phyloP scores from a whole-genome alignment of 2,329 filamentous ascomycete genomes.

The Drechslera avenae region DNA sequence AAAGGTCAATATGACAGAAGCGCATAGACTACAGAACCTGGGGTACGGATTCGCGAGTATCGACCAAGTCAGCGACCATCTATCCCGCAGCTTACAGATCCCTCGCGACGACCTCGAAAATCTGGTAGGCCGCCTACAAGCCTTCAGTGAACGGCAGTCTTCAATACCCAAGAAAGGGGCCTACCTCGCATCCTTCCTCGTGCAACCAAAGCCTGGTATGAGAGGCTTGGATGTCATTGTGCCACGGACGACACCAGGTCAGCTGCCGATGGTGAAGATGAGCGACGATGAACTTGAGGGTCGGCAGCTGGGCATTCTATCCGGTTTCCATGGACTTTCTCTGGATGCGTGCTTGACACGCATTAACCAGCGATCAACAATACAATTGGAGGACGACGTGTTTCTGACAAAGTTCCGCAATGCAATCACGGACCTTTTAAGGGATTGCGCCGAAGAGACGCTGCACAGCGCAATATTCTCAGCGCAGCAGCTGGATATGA shows the following conservation, averaged over 20 bases:
- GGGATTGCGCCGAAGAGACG: conserved; percentile 48
- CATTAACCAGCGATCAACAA: conserved; percentile 36
- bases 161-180: conserved; percentile 57
- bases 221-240: conserved; percentile 54
- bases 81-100: conserved; percentile 77
- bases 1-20: conserved; percentile 63
- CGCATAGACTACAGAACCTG: conserved; percentile 67
- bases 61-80: conserved; percentile 66
- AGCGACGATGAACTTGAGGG: conserved; percentile 32
- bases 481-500: conserved; percentile 46
- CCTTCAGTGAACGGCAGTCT: conserved; percentile 48
- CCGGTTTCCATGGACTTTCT: conserved; percentile 33
- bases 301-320: conserved; percentile 28
- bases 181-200: conserved; percentile 48
- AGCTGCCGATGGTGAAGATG: conserved; percentile 54
- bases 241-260: conserved; percentile 46
- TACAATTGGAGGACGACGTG: conserved; percentile 23
- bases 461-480: conserved; percentile 52
- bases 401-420: conserved; percentile 39
- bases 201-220: conserved; percentile 47
- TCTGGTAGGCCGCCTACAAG: conserved; percentile 69
- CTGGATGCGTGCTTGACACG: conserved; percentile 39
- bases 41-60: conserved; percentile 76
- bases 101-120: conserved; percentile 64
- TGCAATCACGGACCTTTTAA: conserved; percentile 45